A percentile compares a stretch with the other conserved stretches of the same genome.
These are phyloP conservation scores for Tetrahymena malaccensis DNA, from an alignment of 73 alveolate species.

Conservation along the genomic window DNA sequence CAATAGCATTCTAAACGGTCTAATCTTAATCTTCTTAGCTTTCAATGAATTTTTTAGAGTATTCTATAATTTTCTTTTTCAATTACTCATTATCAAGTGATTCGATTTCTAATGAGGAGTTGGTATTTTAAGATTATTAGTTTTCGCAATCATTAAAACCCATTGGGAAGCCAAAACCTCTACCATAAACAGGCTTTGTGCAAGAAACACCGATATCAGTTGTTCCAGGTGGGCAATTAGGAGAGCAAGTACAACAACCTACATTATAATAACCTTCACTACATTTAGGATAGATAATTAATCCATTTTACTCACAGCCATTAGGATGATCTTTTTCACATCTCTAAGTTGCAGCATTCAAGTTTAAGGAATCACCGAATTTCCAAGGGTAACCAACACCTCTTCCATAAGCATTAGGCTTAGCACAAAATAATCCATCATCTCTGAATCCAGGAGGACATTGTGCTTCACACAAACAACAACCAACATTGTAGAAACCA, in stretches of 20 bases:
- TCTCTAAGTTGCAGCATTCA: not conserved
- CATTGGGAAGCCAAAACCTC: not conserved
- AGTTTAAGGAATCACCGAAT: not conserved
- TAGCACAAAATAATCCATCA: not conserved
- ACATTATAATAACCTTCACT: not conserved
- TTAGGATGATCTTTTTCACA: not conserved
- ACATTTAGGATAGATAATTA: not conserved
- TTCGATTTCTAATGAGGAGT: no score
- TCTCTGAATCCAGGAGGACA: no score
- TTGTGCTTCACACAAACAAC: not conserved
- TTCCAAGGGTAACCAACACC: not conserved
- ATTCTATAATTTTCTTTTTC: not conserved
- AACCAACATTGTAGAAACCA: constrained; percentile 35
- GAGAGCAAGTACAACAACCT: not conserved
- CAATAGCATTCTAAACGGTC: not conserved
- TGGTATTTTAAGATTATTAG: not conserved
- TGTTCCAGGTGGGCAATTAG: not conserved
- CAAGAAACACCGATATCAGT: not conserved
- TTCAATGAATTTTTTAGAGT: not conserved
- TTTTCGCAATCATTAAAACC: not conserved
- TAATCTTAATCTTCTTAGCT: not conserved
- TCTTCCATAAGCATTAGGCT: not conserved
- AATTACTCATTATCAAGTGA: not conserved
- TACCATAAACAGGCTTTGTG: not conserved
- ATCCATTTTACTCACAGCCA: not conserved